Evolutionary conservation across 2,329 filamentous ascomycete genomes (phyloP), one percentile per base, ranked within the genome.

Genomic region (Phoma sp.): DNA sequence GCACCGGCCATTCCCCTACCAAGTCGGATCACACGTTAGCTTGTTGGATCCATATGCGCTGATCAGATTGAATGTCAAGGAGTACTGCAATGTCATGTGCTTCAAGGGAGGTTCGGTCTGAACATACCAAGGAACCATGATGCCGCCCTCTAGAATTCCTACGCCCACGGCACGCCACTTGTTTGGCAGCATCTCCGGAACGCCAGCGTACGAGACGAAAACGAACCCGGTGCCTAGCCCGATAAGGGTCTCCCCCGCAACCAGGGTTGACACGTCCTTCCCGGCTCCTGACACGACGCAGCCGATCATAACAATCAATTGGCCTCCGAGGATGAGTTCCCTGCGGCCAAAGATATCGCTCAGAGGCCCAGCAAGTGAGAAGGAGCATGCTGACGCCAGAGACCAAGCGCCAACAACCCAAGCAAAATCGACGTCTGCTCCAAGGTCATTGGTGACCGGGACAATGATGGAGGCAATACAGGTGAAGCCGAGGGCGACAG

Each of bases 391-490:
- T 36, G 43, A n/a, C 7, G 43, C 19, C 19, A 44, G 43, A 35
- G 43, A 44, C 43, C 43, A 44, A 36, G 43, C 43, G 19, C 43
- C 43, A 31, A 44, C 43, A 21, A 44, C 31, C 43, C 43, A 44
- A 17, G 43, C 43, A 10, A 17, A 17, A 24, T 44, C 43, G 19
- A 36, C 31, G 19, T 36, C 43, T 35, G 31, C 43, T 44, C 43
- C 43, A 36, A 44, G 43, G 31, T 36, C 43, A 44, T 44, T 44
- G 19, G 31, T 44, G 9, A 35, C 43, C 13, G 43, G 43, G 13
- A 44, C 43, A 17, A 44, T 13, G 31, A 44, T 44, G 43, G 43
- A 44, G 6, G 43, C 31, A 44, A 44, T 44, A 21, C 31, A 44
- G 31, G 43, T 44, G 31, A 44, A 44, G 31, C 43, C 31, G 22